phyloP scores from a whole-genome alignment of 2,329 filamentous ascomycete genomes.

The Colletotrichum liriopes region DNA sequence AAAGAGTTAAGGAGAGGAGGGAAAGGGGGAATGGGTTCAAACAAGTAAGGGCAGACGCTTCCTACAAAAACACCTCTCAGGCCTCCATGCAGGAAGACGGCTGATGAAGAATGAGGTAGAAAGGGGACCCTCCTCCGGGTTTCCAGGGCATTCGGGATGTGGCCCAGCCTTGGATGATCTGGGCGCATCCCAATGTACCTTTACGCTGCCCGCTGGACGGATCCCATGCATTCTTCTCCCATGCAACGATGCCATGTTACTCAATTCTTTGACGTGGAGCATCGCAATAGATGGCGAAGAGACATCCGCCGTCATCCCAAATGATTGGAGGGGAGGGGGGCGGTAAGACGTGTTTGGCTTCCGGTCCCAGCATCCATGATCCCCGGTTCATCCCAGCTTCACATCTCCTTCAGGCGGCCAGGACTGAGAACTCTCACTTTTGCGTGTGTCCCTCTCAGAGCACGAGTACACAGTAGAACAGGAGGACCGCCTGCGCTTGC shows the following conservation, averaged over 20 bases:
- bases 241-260: slow-evolving; percentile 12
- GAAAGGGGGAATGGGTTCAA: background rate
- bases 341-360: slow-evolving; percentile 18
- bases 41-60: slow-evolving; percentile 14
- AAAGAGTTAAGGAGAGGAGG: background rate
- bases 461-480: too few relatives aligned
- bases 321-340: slow-evolving; percentile 15
- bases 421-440: background rate
- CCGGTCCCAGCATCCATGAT: slow-evolving; percentile 8
- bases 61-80: slow-evolving; percentile 29
- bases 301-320: background rate
- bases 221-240: background rate
- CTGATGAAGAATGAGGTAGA: background rate
- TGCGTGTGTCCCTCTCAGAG: background rate
- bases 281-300: background rate
- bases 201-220: too few relatives aligned
- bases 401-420: background rate
- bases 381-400: slow-evolving; percentile 27
- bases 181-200: slow-evolving; percentile 16
- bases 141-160: slow-evolving; percentile 28
- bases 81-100: slow-evolving; percentile 20
- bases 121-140: slow-evolving; percentile 6
- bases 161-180: slow-evolving; percentile 24
- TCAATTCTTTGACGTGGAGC: background rate
- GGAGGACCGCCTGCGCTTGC: background rate